phyloP scores from a whole-genome alignment of 148 eudicot genomes.

The Oxyria digyna region DNA sequence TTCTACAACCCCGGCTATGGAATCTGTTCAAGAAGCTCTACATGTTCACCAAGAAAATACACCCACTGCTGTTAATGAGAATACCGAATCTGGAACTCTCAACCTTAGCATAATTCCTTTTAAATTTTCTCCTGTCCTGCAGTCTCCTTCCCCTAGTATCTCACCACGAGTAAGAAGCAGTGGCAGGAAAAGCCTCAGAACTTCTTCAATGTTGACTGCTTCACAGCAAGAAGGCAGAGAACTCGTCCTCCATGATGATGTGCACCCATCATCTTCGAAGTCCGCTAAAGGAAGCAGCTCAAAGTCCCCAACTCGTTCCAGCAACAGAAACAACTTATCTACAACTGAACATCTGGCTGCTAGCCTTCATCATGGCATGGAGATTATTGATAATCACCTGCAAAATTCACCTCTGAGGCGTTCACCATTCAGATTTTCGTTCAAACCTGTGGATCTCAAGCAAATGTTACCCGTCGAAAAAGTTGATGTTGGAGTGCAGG shows the following conservation, averaged over 20 bases:
- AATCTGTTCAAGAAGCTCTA: neutral
- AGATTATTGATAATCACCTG: slow-evolving; percentile 46
- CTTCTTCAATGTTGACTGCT: slow-evolving; percentile 45
- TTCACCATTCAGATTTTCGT: slow-evolving; percentile 65
- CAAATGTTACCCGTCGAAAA: slow-evolving; percentile 36
- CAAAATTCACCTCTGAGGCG: slow-evolving; percentile 56
- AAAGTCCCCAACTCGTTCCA: slow-evolving; percentile 22
- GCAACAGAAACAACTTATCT: slow-evolving; percentile 24
- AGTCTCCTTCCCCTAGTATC: slow-evolving; percentile 67
- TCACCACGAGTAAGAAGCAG: slow-evolving; percentile 53
- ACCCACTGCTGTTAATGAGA: neutral
- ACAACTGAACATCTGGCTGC: slow-evolving; percentile 63
- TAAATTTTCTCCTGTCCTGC: slow-evolving; percentile 47
- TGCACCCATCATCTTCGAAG: slow-evolving; percentile 25
- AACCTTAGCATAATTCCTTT: slow-evolving; percentile 23
- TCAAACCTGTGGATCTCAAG: slow-evolving; percentile 47
- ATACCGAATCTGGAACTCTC: slow-evolving; percentile 20
- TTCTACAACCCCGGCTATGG: too few relatives aligned
- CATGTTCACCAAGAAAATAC: slow-evolving; percentile 1
- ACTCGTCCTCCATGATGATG: slow-evolving; percentile 14
- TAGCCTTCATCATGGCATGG: slow-evolving; percentile 80
- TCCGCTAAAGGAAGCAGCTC: slow-evolving; percentile 28
- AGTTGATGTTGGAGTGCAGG: slow-evolving; percentile 84
- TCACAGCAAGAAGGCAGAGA: slow-evolving; percentile 24
- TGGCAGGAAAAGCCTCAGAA: slow-evolving; percentile 71